phyloP scores from a whole-genome alignment of 228 moss, liverwort and hornwort species.

The Sphagnum magellanicum region DNA sequence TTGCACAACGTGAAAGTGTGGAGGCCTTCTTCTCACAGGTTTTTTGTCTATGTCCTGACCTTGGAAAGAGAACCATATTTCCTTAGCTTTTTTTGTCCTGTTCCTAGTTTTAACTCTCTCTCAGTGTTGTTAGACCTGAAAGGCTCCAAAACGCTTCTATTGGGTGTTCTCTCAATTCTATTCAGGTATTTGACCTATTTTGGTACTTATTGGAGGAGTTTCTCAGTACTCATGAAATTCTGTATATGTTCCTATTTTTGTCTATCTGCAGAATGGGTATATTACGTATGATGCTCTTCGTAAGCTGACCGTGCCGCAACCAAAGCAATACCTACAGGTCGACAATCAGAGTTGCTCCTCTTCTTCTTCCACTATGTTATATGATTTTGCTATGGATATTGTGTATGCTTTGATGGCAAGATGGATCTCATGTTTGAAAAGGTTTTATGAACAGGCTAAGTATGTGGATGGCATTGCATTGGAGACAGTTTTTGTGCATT shows the following conservation, averaged over 20 bases:
- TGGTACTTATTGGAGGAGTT: not conserved
- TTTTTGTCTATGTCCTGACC: not conserved
- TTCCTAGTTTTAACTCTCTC: no score
- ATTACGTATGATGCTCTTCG: slow-evolving; percentile 78
- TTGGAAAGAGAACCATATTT: no score
- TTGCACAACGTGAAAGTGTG: slow-evolving; percentile 89
- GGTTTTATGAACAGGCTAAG: slow-evolving; percentile 48
- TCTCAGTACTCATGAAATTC: not conserved
- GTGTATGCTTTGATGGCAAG: not conserved
- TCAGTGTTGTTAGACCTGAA: no score
- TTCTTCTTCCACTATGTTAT: not conserved
- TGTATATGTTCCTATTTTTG: not conserved
- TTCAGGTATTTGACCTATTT: not conserved
- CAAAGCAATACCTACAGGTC: slow-evolving; percentile 86
- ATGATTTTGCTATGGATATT: not conserved
- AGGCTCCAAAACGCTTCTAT: no score
- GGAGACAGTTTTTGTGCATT: slow-evolving; percentile 80
- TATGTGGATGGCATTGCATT: slow-evolving; percentile 76
- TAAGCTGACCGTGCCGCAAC: slow-evolving; percentile 88
- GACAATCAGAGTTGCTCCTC: not conserved
- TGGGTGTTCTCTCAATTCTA: no score
- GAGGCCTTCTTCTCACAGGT: slow-evolving; percentile 94
- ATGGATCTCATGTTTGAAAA: not conserved
- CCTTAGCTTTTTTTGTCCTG: no score
- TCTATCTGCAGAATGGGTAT: slow-evolving; percentile 66